A percentile compares a stretch with the other conserved stretches of the same genome.
Evolutionary conservation across 768 basidiomycete genomes (phyloP).

Genomic region (Trametes punicea): DNA sequence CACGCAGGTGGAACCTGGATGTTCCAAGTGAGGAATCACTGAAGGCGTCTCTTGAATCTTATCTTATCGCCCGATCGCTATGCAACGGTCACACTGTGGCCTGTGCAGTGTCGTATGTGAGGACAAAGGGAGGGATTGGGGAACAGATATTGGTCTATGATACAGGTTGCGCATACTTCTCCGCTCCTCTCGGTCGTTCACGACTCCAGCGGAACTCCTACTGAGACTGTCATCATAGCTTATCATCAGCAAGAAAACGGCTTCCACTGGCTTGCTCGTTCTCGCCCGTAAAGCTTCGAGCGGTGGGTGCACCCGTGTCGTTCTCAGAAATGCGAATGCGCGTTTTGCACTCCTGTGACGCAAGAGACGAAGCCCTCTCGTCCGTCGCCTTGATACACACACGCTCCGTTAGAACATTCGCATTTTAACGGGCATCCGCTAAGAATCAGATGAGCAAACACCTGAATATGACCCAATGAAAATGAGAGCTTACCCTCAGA

Average conservation of each 20-base stretch:
- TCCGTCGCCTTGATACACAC: conserved; percentile 13
- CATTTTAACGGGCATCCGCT: no score
- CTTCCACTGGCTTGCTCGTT: conserved; percentile 19
- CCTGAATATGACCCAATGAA: no score
- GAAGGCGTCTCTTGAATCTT: no score
- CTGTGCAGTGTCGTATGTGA: not conserved
- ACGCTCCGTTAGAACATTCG: not conserved
- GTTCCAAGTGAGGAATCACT: no score
- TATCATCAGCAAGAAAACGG: not conserved
- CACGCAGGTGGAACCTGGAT: no score
- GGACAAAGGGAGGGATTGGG: not conserved
- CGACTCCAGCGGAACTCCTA: no score
- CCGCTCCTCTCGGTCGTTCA: not conserved
- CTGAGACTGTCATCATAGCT: not conserved
- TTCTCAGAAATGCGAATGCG: conserved; percentile 21
- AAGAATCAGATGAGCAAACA: no score
- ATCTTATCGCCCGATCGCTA: no score
- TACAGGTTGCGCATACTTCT: not conserved
- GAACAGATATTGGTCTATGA: not conserved
- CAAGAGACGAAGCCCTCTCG: conserved; percentile 17
- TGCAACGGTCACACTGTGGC: not conserved
- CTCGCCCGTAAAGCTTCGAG: conserved; percentile 23
- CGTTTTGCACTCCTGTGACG: conserved; percentile 23
- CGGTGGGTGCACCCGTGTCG: conserved; percentile 22
- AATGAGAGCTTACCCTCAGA: conserved; percentile 27